Evolutionary conservation across 805 yeast genomes (phyloP), one percentile per base, ranked within the genome.

Genomic region (Tetrapisispora pingtungensis): DNA sequence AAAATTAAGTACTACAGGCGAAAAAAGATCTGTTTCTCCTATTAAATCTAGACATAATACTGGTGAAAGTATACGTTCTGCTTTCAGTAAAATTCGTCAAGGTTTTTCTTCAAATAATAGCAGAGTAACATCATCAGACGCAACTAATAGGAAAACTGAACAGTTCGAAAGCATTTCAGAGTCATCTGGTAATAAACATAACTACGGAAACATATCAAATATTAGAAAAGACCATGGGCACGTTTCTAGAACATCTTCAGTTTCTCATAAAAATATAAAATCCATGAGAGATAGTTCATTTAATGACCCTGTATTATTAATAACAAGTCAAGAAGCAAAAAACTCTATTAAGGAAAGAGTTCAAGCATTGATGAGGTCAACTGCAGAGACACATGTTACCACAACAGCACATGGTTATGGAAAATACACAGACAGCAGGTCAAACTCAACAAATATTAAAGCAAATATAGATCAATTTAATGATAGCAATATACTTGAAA

Each of bases 371-470:
- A 58, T 77, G 45, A 65, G 59, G 46, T 47, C 46, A 12, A 54
- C 64, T 10, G 49, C 49, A 6, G 53, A 49, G 7, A 24, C 36
- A 6, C 35, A 24, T 75, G 3, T 64, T 74, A 22, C 65, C 15
- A 80, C 75, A 53, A 80, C 93, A 0, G 95, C 95, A 0, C 61
- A 70, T 4, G 96, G 96, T 0, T 88, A 88, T 61, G 96, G 96
- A 7, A 77, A 77, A 58, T 84, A 74, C 57, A 79, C 89, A 0
- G 81, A 73, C 15, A 22, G n/a, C 13, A 36, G 20, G 8, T 8
- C 30, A 36, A n/a, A 10, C n/a, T 10, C 19, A 14, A 24, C 15
- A 14, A 22, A n/a, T 14, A n/a, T 24, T 20, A 22, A 36, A 24
- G 27, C 12, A 14, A 36, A 36, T 24, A 36, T 36, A 22, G 20